phyloP scores from a whole-genome alignment of 2,329 filamentous ascomycete species.

The Hypoxylon sp. region DNA sequence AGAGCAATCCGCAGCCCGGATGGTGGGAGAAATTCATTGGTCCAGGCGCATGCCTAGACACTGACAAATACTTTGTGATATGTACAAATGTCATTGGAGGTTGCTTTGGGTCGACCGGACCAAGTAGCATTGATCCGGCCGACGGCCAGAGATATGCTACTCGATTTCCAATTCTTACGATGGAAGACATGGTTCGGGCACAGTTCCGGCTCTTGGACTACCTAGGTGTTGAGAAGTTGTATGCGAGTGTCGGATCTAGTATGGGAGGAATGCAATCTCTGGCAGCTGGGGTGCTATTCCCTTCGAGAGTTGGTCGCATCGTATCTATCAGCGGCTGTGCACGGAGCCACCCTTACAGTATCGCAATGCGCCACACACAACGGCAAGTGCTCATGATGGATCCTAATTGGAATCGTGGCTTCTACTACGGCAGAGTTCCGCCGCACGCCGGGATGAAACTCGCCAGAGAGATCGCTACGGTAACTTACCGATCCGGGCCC shows the following conservation, averaged over 20 bases:
- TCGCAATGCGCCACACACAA: conserved; percentile 98
- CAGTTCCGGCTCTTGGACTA: conserved; percentile 91
- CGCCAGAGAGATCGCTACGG: conserved; percentile 95
- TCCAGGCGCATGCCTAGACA: conserved; percentile 86
- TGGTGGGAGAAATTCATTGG: conserved; percentile 99
- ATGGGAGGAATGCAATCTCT: conserved; percentile 99
- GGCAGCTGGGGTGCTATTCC: conserved; percentile 86
- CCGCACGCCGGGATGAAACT: conserved; percentile 98
- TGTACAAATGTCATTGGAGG: conserved; percentile 98
- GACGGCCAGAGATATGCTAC: conserved; percentile 93
- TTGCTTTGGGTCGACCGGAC: conserved; percentile 95
- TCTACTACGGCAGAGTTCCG: conserved; percentile 90
- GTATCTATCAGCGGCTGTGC: conserved; percentile 95
- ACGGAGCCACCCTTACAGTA: conserved; percentile 95
- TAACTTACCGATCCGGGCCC: conserved; percentile 95
- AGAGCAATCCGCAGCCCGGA: conserved; percentile 85
- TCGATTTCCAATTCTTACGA: conserved; percentile 92
- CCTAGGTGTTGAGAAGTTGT: conserved; percentile 82
- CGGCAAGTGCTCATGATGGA: conserved; percentile 99
- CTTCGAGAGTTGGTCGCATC: conserved; percentile 83
- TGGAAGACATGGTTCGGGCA: conserved; percentile 97
- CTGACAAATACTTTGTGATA: conserved; percentile 90
- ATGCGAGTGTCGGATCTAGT: conserved; percentile 93
- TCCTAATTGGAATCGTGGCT: conserved; percentile 94
- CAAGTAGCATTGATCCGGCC: conserved; percentile 87